phyloP scores from a whole-genome alignment of 2,329 filamentous ascomycete genomes.

The Monilinia vaccinii-corymbosi region DNA sequence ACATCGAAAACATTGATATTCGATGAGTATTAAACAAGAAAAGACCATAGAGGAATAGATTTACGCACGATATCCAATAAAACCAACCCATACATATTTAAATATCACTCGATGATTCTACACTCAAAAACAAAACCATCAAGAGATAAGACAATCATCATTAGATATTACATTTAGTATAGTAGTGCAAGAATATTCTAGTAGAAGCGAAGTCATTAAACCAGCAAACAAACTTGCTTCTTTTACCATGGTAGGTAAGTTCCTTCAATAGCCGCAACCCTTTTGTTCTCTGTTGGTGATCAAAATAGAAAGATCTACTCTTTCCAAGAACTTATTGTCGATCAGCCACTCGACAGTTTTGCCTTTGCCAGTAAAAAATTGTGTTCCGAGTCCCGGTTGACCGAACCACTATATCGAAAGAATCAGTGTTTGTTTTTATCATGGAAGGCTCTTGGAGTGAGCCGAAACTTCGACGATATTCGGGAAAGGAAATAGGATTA shows the following conservation, averaged over 20 bases:
- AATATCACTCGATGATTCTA: neutral
- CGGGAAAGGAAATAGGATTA: neutral
- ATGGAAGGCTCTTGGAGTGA: neutral
- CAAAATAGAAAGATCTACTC: neutral
- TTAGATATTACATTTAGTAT: neutral
- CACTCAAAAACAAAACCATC: fast-evolving
- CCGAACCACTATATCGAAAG: neutral
- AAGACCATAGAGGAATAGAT: neutral
- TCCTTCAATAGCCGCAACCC: neutral
- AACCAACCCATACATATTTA: neutral
- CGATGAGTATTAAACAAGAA: neutral
- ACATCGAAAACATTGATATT: too few species aligned
- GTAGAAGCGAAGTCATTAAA: neutral
- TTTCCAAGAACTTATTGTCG: neutral
- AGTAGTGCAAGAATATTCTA: neutral
- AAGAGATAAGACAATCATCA: neutral
- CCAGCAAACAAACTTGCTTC: too few species aligned
- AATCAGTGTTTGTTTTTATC: neutral
- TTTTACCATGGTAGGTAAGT: neutral
- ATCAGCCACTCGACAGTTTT: neutral
- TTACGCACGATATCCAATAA: neutral
- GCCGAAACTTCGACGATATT: neutral
- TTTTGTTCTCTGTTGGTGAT: neutral
- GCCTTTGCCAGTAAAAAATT: neutral
- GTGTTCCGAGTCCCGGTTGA: slow-evolving; percentile 3